Evolutionary conservation across 2,329 filamentous ascomycete genomes (phyloP).

Genomic region (Stagonosporopsis chrysanthemi): DNA sequence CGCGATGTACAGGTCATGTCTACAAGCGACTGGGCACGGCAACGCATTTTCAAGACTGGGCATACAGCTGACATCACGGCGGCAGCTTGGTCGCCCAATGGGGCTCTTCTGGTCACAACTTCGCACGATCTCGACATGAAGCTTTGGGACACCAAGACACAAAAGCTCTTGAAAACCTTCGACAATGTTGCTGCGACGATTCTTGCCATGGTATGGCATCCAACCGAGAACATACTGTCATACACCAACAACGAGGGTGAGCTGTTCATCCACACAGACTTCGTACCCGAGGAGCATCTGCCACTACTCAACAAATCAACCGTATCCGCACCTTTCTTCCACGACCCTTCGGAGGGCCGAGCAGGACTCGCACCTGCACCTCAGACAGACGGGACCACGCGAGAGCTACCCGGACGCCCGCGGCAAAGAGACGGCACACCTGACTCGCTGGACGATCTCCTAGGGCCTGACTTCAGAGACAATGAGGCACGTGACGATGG

Average conservation of each 20-base stretch:
- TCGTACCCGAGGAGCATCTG: conserved; percentile 61
- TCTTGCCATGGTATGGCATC: conserved; percentile 89
- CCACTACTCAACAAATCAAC: conserved; percentile 59
- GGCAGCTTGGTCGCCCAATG: conserved; percentile 92
- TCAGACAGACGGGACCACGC: conserved; percentile 62
- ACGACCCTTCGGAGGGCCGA: conserved; percentile 76
- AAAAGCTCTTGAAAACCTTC: conserved; percentile 78
- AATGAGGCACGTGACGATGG: conserved; percentile 56
- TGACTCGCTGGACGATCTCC: conserved; percentile 83
- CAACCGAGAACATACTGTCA: conserved; percentile 83
- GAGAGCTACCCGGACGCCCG: conserved; percentile 59
- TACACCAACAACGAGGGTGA: conserved; percentile 94
- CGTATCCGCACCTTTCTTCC: conserved; percentile 85
- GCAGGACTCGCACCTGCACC: conserved; percentile 68
- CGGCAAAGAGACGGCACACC: conserved; percentile 65
- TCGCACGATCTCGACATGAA: conserved; percentile 68
- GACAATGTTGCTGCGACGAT: conserved; percentile 78
- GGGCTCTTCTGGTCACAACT: conserved; percentile 77
- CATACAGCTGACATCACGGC: conserved; percentile 88
- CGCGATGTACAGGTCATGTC: conserved; percentile 84
- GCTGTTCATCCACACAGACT: conserved; percentile 84
- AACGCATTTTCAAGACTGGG: conserved; percentile 78
- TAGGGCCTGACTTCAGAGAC: conserved; percentile 66
- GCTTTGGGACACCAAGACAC: conserved; percentile 90
- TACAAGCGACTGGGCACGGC: conserved; percentile 87